Evolutionary conservation across 2,329 filamentous ascomycete species (phyloP), one percentile per base, ranked within the genome.

Genomic region (Diaporthe sp.): DNA sequence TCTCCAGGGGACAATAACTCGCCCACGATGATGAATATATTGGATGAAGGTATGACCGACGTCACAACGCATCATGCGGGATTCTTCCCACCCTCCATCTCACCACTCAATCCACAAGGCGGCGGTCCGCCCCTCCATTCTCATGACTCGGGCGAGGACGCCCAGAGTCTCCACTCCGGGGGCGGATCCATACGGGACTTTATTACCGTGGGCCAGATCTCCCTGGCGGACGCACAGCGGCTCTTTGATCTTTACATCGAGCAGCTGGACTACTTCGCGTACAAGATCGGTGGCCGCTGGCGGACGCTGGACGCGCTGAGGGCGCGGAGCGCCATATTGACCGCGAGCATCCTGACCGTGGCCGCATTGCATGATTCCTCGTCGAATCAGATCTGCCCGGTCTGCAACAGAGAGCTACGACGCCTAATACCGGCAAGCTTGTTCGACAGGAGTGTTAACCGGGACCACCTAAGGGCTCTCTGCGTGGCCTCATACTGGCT

Each of bases 401-500:
- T 77, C n/a, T 79, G 77, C 56, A 77, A 75, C 58, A 76, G 75
- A 55, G 77, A 79, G 51, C 75, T 79, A 15, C 72, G 77, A 10
- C 71, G 76, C 27, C 69, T 78, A 7, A 72, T 78, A 42, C 71
- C 77, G 27, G 74, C 73, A 42, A 83, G 82, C 1, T 80, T 85
- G 70, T 83, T 84, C 8, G 81, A 83, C 35, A 77, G 82, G 2
- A 79, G 79, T 0, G 79, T 84, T 0, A 79, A 82, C 22, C 78
- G 81, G 7, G 90, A 92, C 71, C 87, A 90, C 72, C 85, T 92
- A 30, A 85, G 90, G 2, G 90, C 89, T 4, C 85, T 92, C 50
- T 91, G 89, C 53, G 87, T 92, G 5, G 90, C 88, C 0, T 87
- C 90, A 0, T 92, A 92, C 77, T 92, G 90, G 91, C 83, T 92